Evolutionary conservation across 2,329 filamentous ascomycete species (phyloP), one percentile per base, ranked within the genome.

Genomic region (Penicillium nordicum): DNA sequence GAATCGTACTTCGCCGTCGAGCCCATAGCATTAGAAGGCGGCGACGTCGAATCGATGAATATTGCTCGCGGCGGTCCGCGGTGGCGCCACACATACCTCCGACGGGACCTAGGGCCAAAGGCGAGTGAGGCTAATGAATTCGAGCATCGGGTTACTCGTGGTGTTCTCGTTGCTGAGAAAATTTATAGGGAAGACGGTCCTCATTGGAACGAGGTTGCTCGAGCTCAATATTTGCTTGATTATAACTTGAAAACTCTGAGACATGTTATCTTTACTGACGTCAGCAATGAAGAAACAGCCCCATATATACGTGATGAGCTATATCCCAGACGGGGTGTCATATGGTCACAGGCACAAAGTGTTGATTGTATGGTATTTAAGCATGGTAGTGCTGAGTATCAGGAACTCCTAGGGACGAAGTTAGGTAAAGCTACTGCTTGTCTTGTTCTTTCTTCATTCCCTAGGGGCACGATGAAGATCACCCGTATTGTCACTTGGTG

Each of bases 161-260:
- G 52, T 1, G 14, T 42, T 11, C 27, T 54, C 21, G 14, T 50
- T 34, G 52, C 10, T 2, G 23, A 54, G 16, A 43, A 11, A 23
- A 12, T 54, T 8, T 36, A 1, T 4, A 30, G 21, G 2, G 11
- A 21, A 11, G 18, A 36, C 0, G 52, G 52, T 12, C 52, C 18
- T n/a, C 23, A 50, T 43, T 54, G 52, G 52, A 50, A 27, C 16
- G 52, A 50, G 8, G 8, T 43, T 7, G 52, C 52, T 25, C 38
- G 27, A 10, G 45, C 37, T 18, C n/a, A 50, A n/a, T 54, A 54
- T 14, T 18, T 29, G 37, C 10, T 34, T 10, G 21, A 43, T 14
- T 41, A 12, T 21, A 21, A 14, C 21, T 30, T 54, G 6, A n/a
- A 27, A 7, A 50, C 52, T 4, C 9, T 55, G 14, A 51, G n/a